Base-by-base conservation (phyloP, 306 rosid species). In the Ormosia emarginata region DNA sequence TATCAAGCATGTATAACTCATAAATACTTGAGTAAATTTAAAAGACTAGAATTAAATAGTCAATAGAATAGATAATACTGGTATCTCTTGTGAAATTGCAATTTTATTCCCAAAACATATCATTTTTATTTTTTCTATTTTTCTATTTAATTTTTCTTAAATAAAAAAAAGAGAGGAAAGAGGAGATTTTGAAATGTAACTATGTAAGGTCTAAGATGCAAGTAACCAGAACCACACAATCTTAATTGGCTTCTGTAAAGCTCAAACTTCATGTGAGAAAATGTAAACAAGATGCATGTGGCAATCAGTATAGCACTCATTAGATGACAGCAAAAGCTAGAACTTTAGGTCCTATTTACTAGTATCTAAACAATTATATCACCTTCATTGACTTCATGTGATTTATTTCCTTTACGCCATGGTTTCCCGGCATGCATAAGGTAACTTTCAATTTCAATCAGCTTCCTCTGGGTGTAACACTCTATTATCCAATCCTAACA, bases 401-500 rank as follows among this genome's bases (percentile, higher is more conserved):
- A 67, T 73, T 41, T 81, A 64, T 86, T 47, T 80, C 90, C 86
- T 90, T 89, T 90, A 64, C 96, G 91, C 99, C 98, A 95, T 12
- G 98, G 97, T 77, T 91, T 93, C 69, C 99, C 97, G 56, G 90
- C 91, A 87, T 91, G 90, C 88, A 91, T 87, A 30, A 95, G 88
- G 83, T 89, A 89, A 78, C 61, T 87, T 70, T 95, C 99, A 85
- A 93, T 93, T 50, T 93, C 99, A 52, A 90, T 58, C 49, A 95
- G 95, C 93, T 88, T 90, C 88, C 85, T 95, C 83, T 88, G 93
- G 52, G 77, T 47, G 82, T 90, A 84, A 85, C 99, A 95, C 71
- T 90, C 92, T 74, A 82, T 79, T 84, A 95, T 92, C 97, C 99
- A 95, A 83, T 91, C 99, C 99, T 95, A 82, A 67, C 57, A 75